Base-by-base conservation (phyloP, 2,329 filamentous ascomycete genomes). In the Cyclaneusma minus region DNA sequence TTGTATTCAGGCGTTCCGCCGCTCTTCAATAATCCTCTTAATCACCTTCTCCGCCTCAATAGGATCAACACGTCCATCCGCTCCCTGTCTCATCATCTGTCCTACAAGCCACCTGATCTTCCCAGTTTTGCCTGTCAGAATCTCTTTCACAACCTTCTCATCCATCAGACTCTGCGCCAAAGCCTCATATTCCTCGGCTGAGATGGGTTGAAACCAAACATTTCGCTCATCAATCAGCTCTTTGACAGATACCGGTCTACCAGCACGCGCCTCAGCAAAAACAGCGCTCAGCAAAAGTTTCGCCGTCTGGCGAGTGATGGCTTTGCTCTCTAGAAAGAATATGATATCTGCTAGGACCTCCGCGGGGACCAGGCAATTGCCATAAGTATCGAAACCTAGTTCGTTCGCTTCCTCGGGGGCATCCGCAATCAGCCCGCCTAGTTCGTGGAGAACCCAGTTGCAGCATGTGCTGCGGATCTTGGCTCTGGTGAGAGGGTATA, bases 361-460 rank as follows among this genome's bases (percentile, higher is more conserved):
- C 8, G 32, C 16, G 5, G 37, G 21, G 9, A 49, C 38, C 1
- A 45, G 25, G 20, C 40, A 46, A 5, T 30, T 23, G 2, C 44
- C 45, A 7, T 37, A 31, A 2, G 7, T 19, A 9, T 24, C 7
- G 22, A 24, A 24, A 24, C 10, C 7, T 7, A 7, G 10, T 8
- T 8, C 16, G 24, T 13, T 17, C 11, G 13, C 11, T 36, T 41
- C 22, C 45, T 38, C 3, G 27, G 11, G 4, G 45, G 27, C 9
- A 22, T 68, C 64, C 2, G 66, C 60, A 8, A 67, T 70, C 7
- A 83, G 51, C 2, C 74, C 72, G 6, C 78, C 79, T 3, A 84
- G 60, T 41, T 84, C 78, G 41, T 85, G 78, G 16, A 84, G 59
- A 23, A 80, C 72, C 78, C 69, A 76, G 41, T 75, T 76, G 3